Percentiles rank a stretch among this genome's conserved stretches.
phyloP scores from a whole-genome alignment of 1,139 yeast species.

The Suhomyces bolitotheri region DNA sequence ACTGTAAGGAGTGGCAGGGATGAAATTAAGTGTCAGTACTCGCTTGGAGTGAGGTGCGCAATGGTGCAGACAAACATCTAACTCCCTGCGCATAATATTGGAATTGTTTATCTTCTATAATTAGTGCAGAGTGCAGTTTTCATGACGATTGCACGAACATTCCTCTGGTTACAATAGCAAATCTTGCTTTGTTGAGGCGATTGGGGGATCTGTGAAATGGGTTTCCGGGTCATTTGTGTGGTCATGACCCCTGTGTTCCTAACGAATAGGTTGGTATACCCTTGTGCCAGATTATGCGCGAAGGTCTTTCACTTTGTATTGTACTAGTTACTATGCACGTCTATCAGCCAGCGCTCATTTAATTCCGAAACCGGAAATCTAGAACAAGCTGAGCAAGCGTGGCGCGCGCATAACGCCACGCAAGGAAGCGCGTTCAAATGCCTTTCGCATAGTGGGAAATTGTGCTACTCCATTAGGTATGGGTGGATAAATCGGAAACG shows the following conservation, averaged over 20 bases:
- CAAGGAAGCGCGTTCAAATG: not conserved
- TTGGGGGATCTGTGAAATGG: too few species aligned
- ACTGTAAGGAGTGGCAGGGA: conserved; percentile 10
- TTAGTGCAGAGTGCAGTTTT: too few species aligned
- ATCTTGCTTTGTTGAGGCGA: too few species aligned
- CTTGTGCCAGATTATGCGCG: not conserved
- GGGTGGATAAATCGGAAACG: too few species aligned
- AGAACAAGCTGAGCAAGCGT: not conserved
- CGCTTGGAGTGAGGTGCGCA: not conserved
- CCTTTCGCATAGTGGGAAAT: not conserved
- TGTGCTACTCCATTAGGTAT: not conserved
- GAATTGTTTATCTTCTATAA: not conserved
- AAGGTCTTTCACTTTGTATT: too few species aligned
- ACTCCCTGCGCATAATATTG: not conserved
- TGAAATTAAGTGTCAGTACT: conserved; percentile 6
- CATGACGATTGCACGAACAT: too few species aligned
- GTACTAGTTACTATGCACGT: not conserved
- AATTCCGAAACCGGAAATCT: not conserved
- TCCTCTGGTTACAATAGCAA: too few species aligned
- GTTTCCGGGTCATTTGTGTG: too few species aligned
- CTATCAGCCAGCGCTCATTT: not conserved
- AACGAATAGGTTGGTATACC: too few species aligned
- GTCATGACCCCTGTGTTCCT: too few species aligned
- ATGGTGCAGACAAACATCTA: not conserved
- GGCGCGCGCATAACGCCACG: not conserved